phyloP scores from a whole-genome alignment of 371 early-diverging fungal species.

The Rhizopus microsporus region DNA sequence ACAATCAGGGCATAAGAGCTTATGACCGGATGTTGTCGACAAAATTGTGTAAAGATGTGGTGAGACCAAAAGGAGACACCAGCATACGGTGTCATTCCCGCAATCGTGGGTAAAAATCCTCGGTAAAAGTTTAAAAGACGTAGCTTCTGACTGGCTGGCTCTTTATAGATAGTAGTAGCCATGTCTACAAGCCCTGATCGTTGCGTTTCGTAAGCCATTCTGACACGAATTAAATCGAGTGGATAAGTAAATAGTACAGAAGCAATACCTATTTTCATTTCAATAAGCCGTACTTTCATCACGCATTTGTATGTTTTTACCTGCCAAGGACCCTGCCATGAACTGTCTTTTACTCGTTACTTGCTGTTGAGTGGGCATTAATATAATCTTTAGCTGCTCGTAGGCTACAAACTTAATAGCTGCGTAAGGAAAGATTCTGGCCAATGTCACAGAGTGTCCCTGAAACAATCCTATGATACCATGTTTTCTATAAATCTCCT shows the following conservation, averaged over 20 bases:
- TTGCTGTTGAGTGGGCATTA: conserved; percentile 62
- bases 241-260: conserved; percentile 89
- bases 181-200: conserved; percentile 24
- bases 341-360: conserved; percentile 60
- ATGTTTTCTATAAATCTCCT: conserved; percentile 63
- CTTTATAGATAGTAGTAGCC: conserved; percentile 47
- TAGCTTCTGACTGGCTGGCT: conserved; percentile 26
- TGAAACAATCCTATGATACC: conserved; percentile 85
- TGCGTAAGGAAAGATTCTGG: conserved; percentile 91
- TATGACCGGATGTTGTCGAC: conserved; percentile 40
- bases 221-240: conserved; percentile 83
- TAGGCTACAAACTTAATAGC: conserved; percentile 92
- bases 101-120: conserved; percentile 81
- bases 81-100: conserved; percentile 93
- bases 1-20: conserved; percentile 28
- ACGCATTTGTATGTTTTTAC: conserved; percentile 28
- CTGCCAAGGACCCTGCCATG: conserved; percentile 75
- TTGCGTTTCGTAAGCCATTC: conserved; percentile 79
- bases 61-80: conserved; percentile 84
- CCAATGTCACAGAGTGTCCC: conserved; percentile 88
- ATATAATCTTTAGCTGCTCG: conserved; percentile 68
- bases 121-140: conserved; percentile 79
- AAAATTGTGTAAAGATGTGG: conserved; percentile 58
- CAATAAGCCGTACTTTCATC: neutral
- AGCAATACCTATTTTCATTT: conserved; percentile 61